These are phyloP conservation scores for Brassica incana DNA, from an alignment of 345 rosid species.

Conservation along the genomic window DNA sequence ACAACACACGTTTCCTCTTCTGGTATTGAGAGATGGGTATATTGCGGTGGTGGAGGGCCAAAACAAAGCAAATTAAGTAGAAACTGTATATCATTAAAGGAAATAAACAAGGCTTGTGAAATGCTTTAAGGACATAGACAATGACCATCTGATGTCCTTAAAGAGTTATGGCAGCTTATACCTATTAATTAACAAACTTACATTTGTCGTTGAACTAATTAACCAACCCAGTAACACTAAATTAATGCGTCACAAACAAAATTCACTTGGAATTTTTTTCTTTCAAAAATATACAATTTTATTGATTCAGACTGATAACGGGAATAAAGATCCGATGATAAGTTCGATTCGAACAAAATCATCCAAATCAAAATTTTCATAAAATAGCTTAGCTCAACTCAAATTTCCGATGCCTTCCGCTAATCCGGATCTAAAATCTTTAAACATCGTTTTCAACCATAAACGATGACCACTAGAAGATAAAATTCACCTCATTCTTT, in stretches of 20 bases:
- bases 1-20: background rate
- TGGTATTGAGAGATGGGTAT: slow-evolving; percentile 1
- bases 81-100: background rate
- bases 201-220: background rate
- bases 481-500: no score
- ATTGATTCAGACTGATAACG: no score
- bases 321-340: no score
- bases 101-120: slow-evolving; percentile 18
- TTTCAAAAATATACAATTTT: no score
- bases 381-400: no score
- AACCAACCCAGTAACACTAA: background rate
- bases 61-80: background rate
- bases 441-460: no score
- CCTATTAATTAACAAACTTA: background rate
- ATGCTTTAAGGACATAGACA: slow-evolving; percentile 18
- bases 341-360: no score
- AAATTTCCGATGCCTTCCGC: no score
- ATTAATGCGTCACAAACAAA: background rate
- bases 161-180: background rate
- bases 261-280: background rate
- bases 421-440: no score
- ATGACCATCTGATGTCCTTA: background rate
- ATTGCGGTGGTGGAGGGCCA: background rate
- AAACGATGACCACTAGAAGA: no score
- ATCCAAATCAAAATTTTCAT: no score